Evolutionary conservation across 2,329 filamentous ascomycete species (phyloP), one percentile per base, ranked within the genome.

Genomic region (Fusarium liriodendri): DNA sequence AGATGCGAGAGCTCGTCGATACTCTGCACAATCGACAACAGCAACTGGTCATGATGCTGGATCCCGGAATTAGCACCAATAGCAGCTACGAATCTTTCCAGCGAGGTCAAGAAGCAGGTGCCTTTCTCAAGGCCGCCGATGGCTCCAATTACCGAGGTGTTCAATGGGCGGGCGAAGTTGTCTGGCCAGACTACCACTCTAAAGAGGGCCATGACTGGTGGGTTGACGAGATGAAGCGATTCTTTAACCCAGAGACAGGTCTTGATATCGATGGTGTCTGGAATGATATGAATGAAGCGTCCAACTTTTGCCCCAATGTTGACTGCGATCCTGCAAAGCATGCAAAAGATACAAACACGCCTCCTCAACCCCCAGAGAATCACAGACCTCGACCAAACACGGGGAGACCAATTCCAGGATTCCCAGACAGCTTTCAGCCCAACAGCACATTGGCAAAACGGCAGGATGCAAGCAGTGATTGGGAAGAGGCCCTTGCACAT

Each of bases 201-300:
- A 86, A 88, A 9, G 89, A 90, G 61, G 89, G 90, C 2, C 87
- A 90, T 57, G 77, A 83, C 1, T 97, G 91, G 81, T 96, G 94
- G 94, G 90, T 90, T 72, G 85, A 86, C 6, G 89, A 95, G 78
- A 92, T 96, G 75, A 81, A 79, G 0, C 80, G 78, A 1, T 94
- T 94, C 83, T 95, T 95, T 83, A 81, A 87, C 69, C 82, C 88
- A 0, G 84, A 90, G 0, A 86, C 83, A 2, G 94, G 93, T 33
- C 86, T 96, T 18, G 89, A 95, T 73, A 92, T 96, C 58, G 94
- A 96, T 70, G 94, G 89, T 1, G 84, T 96, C 2, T 95, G 93
- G 92, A 94, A 94, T 73, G 93, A 94, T 79, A 91, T 91, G 89
- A 87, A 89, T 86, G 82, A 83, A 73, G 81, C 81, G 3, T 80